phyloP scores from a whole-genome alignment of 495 filamentous ascomycete genomes.

The Xylaria sp. region DNA sequence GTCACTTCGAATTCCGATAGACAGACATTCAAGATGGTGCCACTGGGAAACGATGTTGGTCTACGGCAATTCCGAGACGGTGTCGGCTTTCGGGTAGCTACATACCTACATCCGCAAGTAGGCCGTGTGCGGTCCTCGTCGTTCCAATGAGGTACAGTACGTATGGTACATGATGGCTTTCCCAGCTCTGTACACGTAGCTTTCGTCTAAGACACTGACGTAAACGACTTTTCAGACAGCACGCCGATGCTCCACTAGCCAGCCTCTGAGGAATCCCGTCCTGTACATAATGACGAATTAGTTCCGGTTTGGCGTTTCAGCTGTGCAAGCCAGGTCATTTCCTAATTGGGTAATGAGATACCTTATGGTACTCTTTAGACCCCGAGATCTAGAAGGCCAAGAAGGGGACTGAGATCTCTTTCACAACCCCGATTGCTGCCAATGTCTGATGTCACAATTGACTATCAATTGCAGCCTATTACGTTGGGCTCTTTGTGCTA shows the following conservation, averaged over 20 bases:
- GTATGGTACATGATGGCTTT: background rate
- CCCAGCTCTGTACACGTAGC: background rate
- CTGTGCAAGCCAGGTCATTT: slow-evolving; percentile 1
- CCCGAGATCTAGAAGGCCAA: slow-evolving; percentile 1
- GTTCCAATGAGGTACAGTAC: too few species aligned
- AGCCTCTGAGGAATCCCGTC: background rate
- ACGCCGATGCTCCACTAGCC: background rate
- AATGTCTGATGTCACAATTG: slow-evolving; percentile 20
- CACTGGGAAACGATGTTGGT: background rate
- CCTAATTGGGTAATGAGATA: slow-evolving; percentile 6
- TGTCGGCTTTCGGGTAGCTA: background rate
- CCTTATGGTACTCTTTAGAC: background rate
- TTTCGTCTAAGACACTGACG: background rate
- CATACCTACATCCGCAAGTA: background rate
- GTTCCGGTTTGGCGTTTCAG: background rate
- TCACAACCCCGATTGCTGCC: background rate
- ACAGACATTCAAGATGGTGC: background rate
- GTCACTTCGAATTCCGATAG: background rate
- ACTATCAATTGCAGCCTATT: background rate
- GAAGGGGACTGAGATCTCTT: slow-evolving; percentile 10
- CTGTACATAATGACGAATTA: slow-evolving; percentile 14
- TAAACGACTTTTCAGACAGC: slow-evolving; percentile 12
- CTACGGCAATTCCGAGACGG: background rate
- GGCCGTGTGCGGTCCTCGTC: too few species aligned
- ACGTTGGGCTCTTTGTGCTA: background rate